Evolutionary conservation across 2,329 filamentous ascomycete species (phyloP).

Genomic region (Lasiodiplodia hormozganensis): DNA sequence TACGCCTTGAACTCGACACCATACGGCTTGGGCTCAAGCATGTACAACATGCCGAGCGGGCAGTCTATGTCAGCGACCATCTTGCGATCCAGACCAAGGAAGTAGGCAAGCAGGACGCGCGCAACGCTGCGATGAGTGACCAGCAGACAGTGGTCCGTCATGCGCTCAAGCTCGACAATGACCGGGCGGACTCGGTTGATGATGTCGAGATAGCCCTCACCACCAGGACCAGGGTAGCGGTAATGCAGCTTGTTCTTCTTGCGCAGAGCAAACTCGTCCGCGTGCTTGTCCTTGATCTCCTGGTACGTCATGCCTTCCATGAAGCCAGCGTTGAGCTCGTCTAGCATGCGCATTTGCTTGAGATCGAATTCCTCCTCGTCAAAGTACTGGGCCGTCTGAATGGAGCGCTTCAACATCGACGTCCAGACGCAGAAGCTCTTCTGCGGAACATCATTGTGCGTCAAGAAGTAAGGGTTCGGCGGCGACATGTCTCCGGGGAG

Average conservation of each 20-base stretch:
- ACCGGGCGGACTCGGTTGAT: constrained; percentile 95
- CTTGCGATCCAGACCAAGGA: constrained; percentile 87
- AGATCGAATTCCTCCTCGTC: constrained; percentile 92
- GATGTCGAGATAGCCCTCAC: constrained; percentile 95
- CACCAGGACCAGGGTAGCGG: constrained; percentile 93
- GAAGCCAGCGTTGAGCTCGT: constrained; percentile 90
- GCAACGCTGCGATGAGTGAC: constrained; percentile 93
- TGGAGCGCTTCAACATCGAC: constrained; percentile 90
- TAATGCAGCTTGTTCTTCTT: constrained; percentile 90
- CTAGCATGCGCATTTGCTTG: constrained; percentile 97
- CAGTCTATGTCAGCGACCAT: constrained; percentile 95
- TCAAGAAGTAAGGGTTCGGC: constrained; percentile 82
- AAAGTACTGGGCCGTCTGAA: constrained; percentile 88
- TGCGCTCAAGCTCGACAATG: constrained; percentile 95
- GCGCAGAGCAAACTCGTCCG: constrained; percentile 82
- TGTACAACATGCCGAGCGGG: constrained; percentile 90
- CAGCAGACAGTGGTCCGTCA: constrained; percentile 92
- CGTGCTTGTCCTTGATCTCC: constrained; percentile 80
- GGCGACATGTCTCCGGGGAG: constrained; percentile 90
- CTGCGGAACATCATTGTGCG: constrained; percentile 60
- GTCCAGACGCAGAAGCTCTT: constrained; percentile 99
- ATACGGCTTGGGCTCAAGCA: constrained; percentile 96
- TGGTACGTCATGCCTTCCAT: constrained; percentile 97
- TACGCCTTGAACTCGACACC: constrained; percentile 97
- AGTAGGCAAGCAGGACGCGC: constrained; percentile 92